A percentile compares a stretch with the other conserved stretches of the same genome.
These are phyloP conservation scores for Trichoderma lentiforme DNA, from an alignment of 2,329 filamentous ascomycete genomes.

Conservation along the genomic window DNA sequence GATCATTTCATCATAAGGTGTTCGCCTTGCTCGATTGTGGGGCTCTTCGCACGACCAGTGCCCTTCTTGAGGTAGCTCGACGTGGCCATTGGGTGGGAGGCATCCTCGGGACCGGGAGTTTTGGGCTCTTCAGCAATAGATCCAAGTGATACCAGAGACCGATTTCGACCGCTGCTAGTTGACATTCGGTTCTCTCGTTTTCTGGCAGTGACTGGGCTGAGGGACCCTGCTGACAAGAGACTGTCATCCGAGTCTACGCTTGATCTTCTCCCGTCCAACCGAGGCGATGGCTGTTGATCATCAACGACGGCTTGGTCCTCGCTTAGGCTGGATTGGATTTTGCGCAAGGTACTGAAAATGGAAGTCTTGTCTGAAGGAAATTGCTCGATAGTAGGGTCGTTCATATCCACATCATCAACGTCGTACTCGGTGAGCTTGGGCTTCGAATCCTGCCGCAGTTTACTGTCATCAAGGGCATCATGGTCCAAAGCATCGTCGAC, in stretches of 20 bases:
- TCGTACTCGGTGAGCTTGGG: conserved; percentile 21
- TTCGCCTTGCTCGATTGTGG: conserved; percentile 40
- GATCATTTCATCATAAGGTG: conserved; percentile 34
- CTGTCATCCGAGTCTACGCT: conserved; percentile 40
- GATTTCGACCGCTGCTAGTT: conserved; percentile 34
- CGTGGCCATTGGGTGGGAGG: neutral
- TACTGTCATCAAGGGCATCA: conserved; percentile 22
- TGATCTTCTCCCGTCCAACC: conserved; percentile 29
- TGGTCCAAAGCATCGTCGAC: conserved; percentile 33
- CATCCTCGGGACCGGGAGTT: conserved; percentile 15
- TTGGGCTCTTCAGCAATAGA: conserved; percentile 46
- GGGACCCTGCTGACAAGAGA: conserved; percentile 32
- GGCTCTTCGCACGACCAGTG: conserved; percentile 23
- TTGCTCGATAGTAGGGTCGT: conserved; percentile 47
- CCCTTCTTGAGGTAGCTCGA: conserved; percentile 15
- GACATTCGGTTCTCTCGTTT: conserved; percentile 34
- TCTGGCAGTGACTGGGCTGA: conserved; percentile 34
- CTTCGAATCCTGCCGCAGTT: conserved; percentile 3
- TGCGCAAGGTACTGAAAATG: conserved; percentile 45
- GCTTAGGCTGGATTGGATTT: conserved; percentile 43
- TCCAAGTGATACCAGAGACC: conserved; percentile 41
- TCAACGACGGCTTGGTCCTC: conserved; percentile 39
- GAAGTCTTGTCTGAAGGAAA: conserved; percentile 46
- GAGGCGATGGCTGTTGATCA: conserved; percentile 33
- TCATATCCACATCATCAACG: conserved; percentile 33